Base-by-base conservation (phyloP, 1,284 basidiomycete species). In the Trametes sp. region DNA sequence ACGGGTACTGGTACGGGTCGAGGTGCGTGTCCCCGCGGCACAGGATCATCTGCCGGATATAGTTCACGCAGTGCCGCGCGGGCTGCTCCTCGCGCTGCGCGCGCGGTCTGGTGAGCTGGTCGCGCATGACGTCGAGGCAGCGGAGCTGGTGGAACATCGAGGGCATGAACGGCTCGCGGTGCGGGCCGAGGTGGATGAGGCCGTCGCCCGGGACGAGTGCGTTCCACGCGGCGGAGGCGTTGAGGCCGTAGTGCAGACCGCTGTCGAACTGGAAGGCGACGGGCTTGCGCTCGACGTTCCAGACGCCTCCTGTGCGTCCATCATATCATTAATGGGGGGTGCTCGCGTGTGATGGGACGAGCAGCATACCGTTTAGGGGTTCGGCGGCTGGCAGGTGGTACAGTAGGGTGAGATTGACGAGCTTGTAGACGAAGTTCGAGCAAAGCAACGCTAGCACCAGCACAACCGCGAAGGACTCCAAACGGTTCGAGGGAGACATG, bases 81-180 rank as follows among this genome's bases (percentile, higher is more conserved):
- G 64, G 67, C 51, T 63, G 65, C 49, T 65, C 63, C 28, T 52
- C 26, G 50, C 63, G 61, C 38, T 57, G 54, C 2, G 42, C 42
- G 48, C 48, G 69, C 14, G 68, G 57, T 42, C 62, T 62, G 48
- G 63, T 55, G 42, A 69, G 65, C 61, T 65, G 63, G 29, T 65
- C 63, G 52, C 68, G 68, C 54, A 69, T 54, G 61, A 69, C 54
- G 64, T 69, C 65, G 21, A 71, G 68, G 59, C 70, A 71, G 58
- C 68, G 68, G 23, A 71, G 63, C 33, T 69, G 67, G 66, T 70
- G 69, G 52, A 70, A 58, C 66, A 70, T 66, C 2, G 68, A 66
- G 13, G 67, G 60, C 42, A 62, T 61, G 65, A 66, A 67, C 16
- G 70, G 63, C 59, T 66, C 58, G 57, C 45, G 64, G 21, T 57